Percentiles rank a stretch among this genome's conserved stretches.
These are phyloP conservation scores for Sporopachydermia quercuum DNA, from an alignment of 805 yeast genomes.

Conservation along the genomic window DNA sequence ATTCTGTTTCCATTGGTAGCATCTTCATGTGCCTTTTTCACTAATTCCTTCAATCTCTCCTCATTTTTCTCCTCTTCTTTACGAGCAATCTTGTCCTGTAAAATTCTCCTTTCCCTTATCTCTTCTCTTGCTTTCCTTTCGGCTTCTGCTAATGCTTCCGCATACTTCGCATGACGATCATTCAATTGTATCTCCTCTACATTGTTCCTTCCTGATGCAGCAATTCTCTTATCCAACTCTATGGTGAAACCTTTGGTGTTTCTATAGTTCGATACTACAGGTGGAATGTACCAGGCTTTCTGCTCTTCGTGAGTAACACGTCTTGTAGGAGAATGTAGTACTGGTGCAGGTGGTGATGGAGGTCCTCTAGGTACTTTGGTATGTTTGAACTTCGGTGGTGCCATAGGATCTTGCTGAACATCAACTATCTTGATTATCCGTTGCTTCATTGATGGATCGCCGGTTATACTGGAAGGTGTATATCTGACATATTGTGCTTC, in stretches of 20 bases:
- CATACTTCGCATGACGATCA: constrained; percentile 44
- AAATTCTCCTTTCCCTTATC: constrained; percentile 32
- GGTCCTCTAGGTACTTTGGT: constrained; percentile 61
- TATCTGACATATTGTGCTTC: constrained; percentile 31
- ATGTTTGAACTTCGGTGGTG: constrained; percentile 63
- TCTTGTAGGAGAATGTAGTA: constrained; percentile 32
- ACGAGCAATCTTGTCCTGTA: constrained; percentile 34
- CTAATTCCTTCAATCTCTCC: constrained; percentile 33
- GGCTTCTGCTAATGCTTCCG: constrained; percentile 60
- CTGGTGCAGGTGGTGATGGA: constrained; percentile 60
- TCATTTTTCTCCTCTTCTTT: constrained; percentile 35
- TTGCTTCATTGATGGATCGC: constrained; percentile 16
- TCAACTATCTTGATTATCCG: constrained; percentile 53
- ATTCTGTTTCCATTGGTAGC: constrained; percentile 8
- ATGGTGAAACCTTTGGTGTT: constrained; percentile 84
- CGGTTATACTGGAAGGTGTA: constrained; percentile 24
- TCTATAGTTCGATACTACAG: constrained; percentile 90
- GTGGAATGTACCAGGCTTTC: constrained; percentile 75
- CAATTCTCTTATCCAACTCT: constrained; percentile 62
- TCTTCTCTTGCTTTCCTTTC: constrained; percentile 46
- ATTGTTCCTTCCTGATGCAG: constrained; percentile 28
- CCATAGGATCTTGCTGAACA: constrained; percentile 65
- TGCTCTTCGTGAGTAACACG: constrained; percentile 57
- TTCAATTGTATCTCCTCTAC: constrained; percentile 27
- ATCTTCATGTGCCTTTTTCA: constrained; percentile 31